phyloP scores from a whole-genome alignment of 2,329 filamentous ascomycete genomes.

The Pseudogymnoascus sp. region DNA sequence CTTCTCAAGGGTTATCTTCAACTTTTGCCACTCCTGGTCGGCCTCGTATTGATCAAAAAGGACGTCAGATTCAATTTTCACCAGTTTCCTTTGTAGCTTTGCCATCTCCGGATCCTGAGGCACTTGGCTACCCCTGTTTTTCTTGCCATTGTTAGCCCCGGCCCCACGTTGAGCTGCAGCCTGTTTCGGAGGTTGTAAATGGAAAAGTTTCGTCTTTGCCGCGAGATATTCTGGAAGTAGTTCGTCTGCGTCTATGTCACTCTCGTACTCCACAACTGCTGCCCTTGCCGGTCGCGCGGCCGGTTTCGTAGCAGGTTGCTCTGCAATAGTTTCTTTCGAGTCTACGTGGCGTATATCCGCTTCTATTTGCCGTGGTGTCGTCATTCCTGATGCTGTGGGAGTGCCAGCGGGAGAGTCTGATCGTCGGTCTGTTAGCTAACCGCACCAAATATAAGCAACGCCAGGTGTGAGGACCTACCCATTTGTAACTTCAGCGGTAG shows the following conservation, averaged over 20 bases:
- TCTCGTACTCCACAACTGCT: slow-evolving; percentile 45
- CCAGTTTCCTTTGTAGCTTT: slow-evolving; percentile 65
- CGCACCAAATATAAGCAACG: background rate
- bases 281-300: background rate
- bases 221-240: slow-evolving; percentile 69
- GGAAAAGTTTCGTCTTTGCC: slow-evolving; percentile 61
- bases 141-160: slow-evolving; percentile 9
- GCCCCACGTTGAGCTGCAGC: slow-evolving; percentile 16
- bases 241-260: slow-evolving; percentile 67
- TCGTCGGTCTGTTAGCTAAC: slow-evolving; percentile 12
- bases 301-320: slow-evolving; percentile 2
- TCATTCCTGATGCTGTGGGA: slow-evolving; percentile 26
- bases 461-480: slow-evolving; percentile 19
- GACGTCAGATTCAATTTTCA: slow-evolving; percentile 68
- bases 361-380: slow-evolving; percentile 23
- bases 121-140: slow-evolving; percentile 17
- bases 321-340: slow-evolving; percentile 6
- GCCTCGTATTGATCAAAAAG: slow-evolving; percentile 63
- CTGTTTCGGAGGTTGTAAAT: slow-evolving; percentile 44
- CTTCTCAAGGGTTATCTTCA: slow-evolving; percentile 52
- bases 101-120: slow-evolving; percentile 37
- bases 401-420: slow-evolving; percentile 26
- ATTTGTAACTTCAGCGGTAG: slow-evolving; percentile 21
- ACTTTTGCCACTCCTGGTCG: slow-evolving; percentile 55
- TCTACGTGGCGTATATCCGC: slow-evolving; percentile 24